Conservation (phyloP, 2,329 filamentous ascomycete species). For the Cylindrodendrum hubeiense region DNA sequence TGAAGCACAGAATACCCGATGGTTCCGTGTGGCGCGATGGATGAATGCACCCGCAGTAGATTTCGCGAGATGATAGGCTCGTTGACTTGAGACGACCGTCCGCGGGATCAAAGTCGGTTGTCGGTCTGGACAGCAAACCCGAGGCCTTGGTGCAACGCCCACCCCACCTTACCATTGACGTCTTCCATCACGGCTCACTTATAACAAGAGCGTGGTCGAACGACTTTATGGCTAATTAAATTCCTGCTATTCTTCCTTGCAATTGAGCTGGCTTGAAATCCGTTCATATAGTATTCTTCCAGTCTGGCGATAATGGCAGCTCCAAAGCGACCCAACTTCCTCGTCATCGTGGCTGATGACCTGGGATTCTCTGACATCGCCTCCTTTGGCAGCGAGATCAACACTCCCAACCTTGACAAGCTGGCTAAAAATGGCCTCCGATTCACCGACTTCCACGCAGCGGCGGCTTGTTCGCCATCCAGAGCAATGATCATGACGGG, state of each 20-base stretch:
- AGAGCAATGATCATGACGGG: slow-evolving; percentile 75
- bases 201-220: slow-evolving; percentile 3
- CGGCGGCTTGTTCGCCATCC: slow-evolving; percentile 72
- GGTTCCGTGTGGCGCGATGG: slow-evolving; percentile 3
- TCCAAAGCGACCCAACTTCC: slow-evolving; percentile 48
- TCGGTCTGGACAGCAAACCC: slow-evolving; percentile 25
- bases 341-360: slow-evolving; percentile 21
- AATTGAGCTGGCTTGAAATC: background rate
- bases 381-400: slow-evolving; percentile 71
- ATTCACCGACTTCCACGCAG: slow-evolving; percentile 73
- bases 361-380: slow-evolving; percentile 71
- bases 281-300: background rate
- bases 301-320: slow-evolving; percentile 18
- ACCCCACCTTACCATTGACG: slow-evolving; percentile 12
- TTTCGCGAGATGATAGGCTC: slow-evolving; percentile 18
- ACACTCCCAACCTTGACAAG: slow-evolving; percentile 69
- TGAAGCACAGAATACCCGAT: background rate
- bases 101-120: slow-evolving; percentile 12
- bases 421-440: slow-evolving; percentile 63
- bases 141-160: slow-evolving; percentile 7
- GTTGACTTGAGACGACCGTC: background rate
- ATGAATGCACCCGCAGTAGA: background rate
- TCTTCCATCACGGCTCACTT: background rate
- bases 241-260: background rate
- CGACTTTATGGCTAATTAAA: background rate